A percentile compares a stretch with the other conserved stretches of the same genome.
These are phyloP conservation scores for Medicago truncatula DNA, from an alignment of 306 rosid species.

Conservation along the genomic window MtrunA17r5.0-ANR NC_053045.1:12790001-12790500, in stretches of 20 bases:
- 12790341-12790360: neutral
- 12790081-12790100: slow-evolving; percentile 36
- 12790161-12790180: neutral
- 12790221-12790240: slow-evolving; percentile 42
- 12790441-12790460: neutral
- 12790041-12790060: slow-evolving; percentile 46
- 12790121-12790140: neutral
- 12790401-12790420: neutral
- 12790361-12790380: neutral
- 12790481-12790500: neutral
- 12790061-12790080: slow-evolving; percentile 11
- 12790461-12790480: neutral
- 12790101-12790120: neutral
- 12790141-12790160: neutral
- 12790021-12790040: no score
- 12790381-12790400: neutral
- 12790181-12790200: slow-evolving; percentile 2
- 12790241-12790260: slow-evolving; percentile 38
- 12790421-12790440: no score
- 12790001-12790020: no score
- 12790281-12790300: neutral
- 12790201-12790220: slow-evolving; percentile 40
- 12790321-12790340: neutral
- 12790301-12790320: neutral
- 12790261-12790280: neutral